Percentiles rank a stretch among this genome's conserved stretches.
These are phyloP conservation scores for Pseudonitzschia multistriata DNA, from an alignment of 108 stramenopile genomes.

Conservation along the genomic window DNA sequence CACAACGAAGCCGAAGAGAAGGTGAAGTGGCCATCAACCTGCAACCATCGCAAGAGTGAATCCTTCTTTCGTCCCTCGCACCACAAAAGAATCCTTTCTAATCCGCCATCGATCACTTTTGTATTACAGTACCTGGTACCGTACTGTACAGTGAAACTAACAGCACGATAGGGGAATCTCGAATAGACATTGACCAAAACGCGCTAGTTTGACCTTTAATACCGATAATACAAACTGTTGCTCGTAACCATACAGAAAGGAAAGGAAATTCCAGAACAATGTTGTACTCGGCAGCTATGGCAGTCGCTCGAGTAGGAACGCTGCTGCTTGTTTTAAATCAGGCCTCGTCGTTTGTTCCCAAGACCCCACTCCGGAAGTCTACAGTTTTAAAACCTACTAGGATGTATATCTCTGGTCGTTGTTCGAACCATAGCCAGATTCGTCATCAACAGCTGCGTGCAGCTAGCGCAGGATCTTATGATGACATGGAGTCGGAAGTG, in stretches of 20 bases:
- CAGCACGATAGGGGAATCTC: not conserved
- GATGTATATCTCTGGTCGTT: not conserved
- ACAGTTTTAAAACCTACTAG: not conserved
- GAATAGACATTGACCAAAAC: not conserved
- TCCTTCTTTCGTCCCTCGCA: not conserved
- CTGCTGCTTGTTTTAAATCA: not conserved
- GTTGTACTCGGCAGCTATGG: not conserved
- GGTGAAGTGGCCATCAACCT: not conserved
- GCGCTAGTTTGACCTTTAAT: not conserved
- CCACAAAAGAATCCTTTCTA: not conserved
- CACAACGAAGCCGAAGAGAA: not conserved
- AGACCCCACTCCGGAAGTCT: not conserved
- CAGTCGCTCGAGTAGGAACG: not conserved
- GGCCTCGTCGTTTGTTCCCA: not conserved
- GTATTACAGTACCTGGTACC: no score
- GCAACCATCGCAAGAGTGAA: no score
- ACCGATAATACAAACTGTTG: not conserved
- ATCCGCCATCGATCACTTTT: no score
- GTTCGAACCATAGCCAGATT: not conserved
- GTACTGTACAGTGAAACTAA: no score
- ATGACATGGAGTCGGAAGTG: not conserved
- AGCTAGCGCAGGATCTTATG: not conserved
- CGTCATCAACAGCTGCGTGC: not conserved
- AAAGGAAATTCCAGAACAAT: not conserved
- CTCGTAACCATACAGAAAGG: not conserved